Percentiles rank a stretch among this genome's conserved stretches.
phyloP scores from a whole-genome alignment of 176 grass and related monocot species.

The Hordeum vulgare region DNA sequence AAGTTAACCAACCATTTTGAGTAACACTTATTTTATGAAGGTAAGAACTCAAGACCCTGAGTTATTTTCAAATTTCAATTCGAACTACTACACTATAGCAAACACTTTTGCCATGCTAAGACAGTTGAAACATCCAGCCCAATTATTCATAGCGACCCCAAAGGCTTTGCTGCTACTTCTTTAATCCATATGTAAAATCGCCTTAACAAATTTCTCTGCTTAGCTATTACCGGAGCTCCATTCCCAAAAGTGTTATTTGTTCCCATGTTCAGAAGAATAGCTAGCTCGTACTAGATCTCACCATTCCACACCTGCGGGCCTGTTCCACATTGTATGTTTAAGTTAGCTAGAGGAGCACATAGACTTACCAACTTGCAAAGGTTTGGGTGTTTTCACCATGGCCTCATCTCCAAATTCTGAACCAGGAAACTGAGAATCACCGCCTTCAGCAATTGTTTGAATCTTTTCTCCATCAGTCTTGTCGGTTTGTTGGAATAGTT shows the following conservation, averaged over 20 bases:
- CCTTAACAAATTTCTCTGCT: background rate
- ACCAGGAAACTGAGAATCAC: background rate
- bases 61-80: background rate
- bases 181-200: background rate
- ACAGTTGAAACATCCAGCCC: constrained; percentile 13
- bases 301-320: background rate
- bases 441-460: constrained; percentile 6
- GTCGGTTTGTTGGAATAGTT: constrained; percentile 9
- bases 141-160: background rate
- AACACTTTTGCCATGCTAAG: constrained; percentile 12
- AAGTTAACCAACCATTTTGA: background rate
- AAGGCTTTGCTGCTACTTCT: constrained; percentile 17
- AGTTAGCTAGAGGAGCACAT: constrained; percentile 7
- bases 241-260: background rate
- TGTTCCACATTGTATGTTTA: constrained; percentile 6
- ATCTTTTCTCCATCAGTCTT: background rate
- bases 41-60: background rate
- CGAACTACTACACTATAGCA: constrained; percentile 6
- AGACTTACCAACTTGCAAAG: constrained; percentile 37
- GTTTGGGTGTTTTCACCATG: background rate
- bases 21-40: background rate
- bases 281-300: background rate
- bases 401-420: constrained; percentile 13
- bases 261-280: background rate
- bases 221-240: constrained; percentile 3